Evolutionary conservation across 805 yeast species (phyloP).

Genomic region (Candida anglica): DNA sequence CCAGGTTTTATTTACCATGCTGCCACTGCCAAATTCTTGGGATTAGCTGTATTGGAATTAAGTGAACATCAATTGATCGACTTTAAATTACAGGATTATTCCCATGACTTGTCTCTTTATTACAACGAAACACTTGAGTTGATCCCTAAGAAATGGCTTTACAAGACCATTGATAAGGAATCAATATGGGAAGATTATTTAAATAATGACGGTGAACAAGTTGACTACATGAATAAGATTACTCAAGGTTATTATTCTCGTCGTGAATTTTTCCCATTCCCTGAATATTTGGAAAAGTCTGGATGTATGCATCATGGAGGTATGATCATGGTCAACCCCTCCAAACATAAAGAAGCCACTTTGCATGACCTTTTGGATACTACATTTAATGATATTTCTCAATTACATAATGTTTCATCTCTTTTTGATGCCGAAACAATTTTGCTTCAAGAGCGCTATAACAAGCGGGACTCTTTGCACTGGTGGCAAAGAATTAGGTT

Average conservation of each 20-base stretch:
- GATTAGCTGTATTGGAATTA: slow-evolving; percentile 49
- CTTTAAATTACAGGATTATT: slow-evolving; percentile 45
- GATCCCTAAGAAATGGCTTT: slow-evolving; percentile 34
- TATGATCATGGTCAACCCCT: slow-evolving; percentile 4
- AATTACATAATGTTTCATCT: slow-evolving; percentile 17
- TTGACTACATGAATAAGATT: slow-evolving; percentile 9
- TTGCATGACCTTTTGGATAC: slow-evolving; percentile 19
- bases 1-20: slow-evolving; percentile 51
- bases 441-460: slow-evolving; percentile 24
- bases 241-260: slow-evolving; percentile 17
- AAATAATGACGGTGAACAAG: slow-evolving; percentile 10
- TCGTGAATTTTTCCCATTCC: slow-evolving; percentile 11
- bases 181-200: slow-evolving; percentile 13
- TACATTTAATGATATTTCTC: slow-evolving; percentile 15
- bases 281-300: slow-evolving; percentile 11
- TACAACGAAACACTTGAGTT: slow-evolving; percentile 25
- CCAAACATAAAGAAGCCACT: slow-evolving; percentile 15
- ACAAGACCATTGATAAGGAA: slow-evolving; percentile 11
- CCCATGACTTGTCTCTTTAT: slow-evolving; percentile 35
- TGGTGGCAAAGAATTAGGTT: slow-evolving; percentile 35
- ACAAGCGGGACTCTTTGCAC: slow-evolving; percentile 25
- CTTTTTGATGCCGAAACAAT: slow-evolving; percentile 25
- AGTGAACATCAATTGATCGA: slow-evolving; percentile 56
- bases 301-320: slow-evolving; percentile 9
- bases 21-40: slow-evolving; percentile 55